phyloP scores from a whole-genome alignment of 352 stramenopile species.

The Pythium biforme region DNA sequence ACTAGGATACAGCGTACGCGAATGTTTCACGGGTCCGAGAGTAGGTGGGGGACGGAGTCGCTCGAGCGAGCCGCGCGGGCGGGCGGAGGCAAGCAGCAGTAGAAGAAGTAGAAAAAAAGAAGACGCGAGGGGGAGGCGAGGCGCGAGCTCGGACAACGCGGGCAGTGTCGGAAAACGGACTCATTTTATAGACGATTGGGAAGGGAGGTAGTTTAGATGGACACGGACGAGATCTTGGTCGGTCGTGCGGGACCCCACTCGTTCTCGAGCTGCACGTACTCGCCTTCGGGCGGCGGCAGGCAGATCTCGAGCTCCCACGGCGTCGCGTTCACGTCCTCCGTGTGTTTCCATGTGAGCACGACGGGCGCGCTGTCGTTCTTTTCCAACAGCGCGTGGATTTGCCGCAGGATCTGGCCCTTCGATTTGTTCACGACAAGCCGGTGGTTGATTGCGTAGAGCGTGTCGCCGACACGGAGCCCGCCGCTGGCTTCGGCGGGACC shows the following conservation, averaged over 20 bases:
- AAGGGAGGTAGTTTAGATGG: constrained; percentile 49
- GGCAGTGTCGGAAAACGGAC: background rate
- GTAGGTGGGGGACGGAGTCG: background rate
- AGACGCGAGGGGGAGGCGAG: background rate
- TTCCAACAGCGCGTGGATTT: constrained; percentile 74
- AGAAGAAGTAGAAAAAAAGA: background rate
- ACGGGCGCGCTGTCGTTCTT: constrained; percentile 69
- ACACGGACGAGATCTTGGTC: constrained; percentile 85
- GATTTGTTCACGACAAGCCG: constrained; percentile 87
- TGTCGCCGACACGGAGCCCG: constrained; percentile 73
- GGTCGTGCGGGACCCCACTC: constrained; percentile 79
- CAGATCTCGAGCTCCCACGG: constrained; percentile 79
- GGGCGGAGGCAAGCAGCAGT: background rate
- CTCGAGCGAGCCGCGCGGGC: background rate
- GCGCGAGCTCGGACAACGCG: constrained; percentile 1
- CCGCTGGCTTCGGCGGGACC: constrained; percentile 71
- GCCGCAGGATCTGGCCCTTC: constrained; percentile 76
- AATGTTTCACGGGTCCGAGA: background rate
- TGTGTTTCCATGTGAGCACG: constrained; percentile 83
- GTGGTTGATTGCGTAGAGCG: constrained; percentile 85
- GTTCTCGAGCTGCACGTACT: constrained; percentile 81
- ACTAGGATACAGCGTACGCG: constrained; percentile 6
- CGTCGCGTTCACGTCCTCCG: constrained; percentile 69
- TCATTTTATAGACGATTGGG: constrained; percentile 17
- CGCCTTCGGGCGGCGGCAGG: constrained; percentile 74